Percentiles rank a stretch among this genome's conserved stretches.
phyloP scores from a whole-genome alignment of 768 basidiomycete genomes.

The Lepiota venenata region DNA sequence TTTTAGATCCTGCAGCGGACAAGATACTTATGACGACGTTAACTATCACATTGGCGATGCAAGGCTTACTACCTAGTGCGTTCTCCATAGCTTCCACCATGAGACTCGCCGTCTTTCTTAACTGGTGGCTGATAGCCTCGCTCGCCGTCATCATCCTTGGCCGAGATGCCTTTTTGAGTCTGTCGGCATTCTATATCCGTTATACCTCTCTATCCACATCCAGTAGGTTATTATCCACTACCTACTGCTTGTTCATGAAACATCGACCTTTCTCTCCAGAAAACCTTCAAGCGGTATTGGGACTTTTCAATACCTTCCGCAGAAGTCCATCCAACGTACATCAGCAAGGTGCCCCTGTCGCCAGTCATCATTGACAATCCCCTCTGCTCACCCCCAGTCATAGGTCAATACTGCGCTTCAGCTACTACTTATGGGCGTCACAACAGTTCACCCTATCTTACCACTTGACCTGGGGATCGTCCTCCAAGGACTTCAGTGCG shows the following conservation, averaged over 20 bases:
- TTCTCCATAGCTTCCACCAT: slow-evolving; percentile 10
- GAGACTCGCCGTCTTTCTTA: neutral
- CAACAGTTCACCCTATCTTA: slow-evolving; percentile 80
- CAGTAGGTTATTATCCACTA: slow-evolving; percentile 49
- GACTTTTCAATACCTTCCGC: slow-evolving; percentile 94
- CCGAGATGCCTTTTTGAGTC: slow-evolving; percentile 78
- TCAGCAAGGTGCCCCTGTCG: slow-evolving; percentile 69
- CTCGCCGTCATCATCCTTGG: slow-evolving; percentile 86
- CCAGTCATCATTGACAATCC: neutral
- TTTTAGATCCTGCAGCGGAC: slow-evolving; percentile 97
- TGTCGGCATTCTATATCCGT: slow-evolving; percentile 91
- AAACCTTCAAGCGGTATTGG: slow-evolving; percentile 94
- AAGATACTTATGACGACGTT: slow-evolving; percentile 94
- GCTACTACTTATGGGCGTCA: slow-evolving; percentile 85
- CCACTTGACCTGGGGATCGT: slow-evolving; percentile 52
- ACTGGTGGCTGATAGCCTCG: slow-evolving; percentile 51
- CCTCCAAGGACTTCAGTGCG: slow-evolving; percentile 75
- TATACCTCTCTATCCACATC: slow-evolving; percentile 85
- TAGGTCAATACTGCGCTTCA: slow-evolving; percentile 94
- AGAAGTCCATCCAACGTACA: slow-evolving; percentile 89
- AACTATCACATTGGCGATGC: slow-evolving; percentile 80
- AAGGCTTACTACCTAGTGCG: slow-evolving; percentile 80
- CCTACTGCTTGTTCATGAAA: neutral
- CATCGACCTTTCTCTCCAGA: slow-evolving; percentile 39
- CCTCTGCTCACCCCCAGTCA: neutral